These are phyloP conservation scores for Paramecium biaurelia DNA, from an alignment of 73 alveolate species.

Conservation along the genomic window DNA sequence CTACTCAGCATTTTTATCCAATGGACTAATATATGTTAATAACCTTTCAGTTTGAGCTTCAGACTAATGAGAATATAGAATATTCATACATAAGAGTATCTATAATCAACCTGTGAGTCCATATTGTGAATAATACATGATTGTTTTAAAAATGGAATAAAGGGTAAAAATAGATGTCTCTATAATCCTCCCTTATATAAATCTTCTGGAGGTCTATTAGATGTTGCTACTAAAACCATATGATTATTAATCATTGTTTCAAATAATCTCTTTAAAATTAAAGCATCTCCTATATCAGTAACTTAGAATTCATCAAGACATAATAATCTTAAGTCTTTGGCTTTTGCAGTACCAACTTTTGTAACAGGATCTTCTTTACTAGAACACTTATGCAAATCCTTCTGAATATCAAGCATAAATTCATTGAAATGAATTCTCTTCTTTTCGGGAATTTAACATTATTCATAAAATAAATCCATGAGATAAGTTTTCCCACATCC, in stretches of 20 bases:
- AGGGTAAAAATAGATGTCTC: constrained; percentile 85
- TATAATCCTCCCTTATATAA: constrained; percentile 82
- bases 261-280: constrained; percentile 86
- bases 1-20: constrained; percentile 52
- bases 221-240: constrained; percentile 83
- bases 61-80: constrained; percentile 8
- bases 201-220: constrained; percentile 94
- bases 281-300: constrained; percentile 94
- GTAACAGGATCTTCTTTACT: constrained; percentile 78
- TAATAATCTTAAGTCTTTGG: constrained; percentile 73
- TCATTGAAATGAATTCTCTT: constrained; percentile 87
- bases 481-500: constrained; percentile 94
- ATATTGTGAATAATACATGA: constrained; percentile 71
- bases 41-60: background rate
- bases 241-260: constrained; percentile 80
- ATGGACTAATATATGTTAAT: constrained; percentile 59
- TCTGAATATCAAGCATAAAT: constrained; percentile 93
- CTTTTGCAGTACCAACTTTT: constrained; percentile 72
- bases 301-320: constrained; percentile 94
- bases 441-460: constrained; percentile 67
- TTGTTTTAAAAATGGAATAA: constrained; percentile 74
- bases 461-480: constrained; percentile 90
- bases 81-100: constrained; percentile 65
- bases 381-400: constrained; percentile 63
- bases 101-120: constrained; percentile 70